Conservation (phyloP, 345 rosid genomes). For the Salix exigua region DNA sequence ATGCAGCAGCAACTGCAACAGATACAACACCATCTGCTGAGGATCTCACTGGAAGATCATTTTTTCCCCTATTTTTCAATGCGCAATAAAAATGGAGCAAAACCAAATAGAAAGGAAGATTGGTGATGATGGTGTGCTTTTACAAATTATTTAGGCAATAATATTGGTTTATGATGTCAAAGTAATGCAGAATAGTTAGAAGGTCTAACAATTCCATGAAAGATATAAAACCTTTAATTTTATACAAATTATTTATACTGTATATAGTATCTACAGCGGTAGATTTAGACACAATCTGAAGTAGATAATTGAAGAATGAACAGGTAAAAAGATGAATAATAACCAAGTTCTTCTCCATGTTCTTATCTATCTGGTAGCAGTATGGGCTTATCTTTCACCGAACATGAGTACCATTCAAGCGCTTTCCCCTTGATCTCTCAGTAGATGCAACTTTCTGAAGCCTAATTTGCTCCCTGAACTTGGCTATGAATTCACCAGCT, state of each 20-base stretch:
- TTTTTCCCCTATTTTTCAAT: not conserved
- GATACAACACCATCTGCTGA: not conserved
- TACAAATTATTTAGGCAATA: not conserved
- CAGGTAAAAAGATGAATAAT: not conserved
- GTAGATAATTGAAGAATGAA: not conserved
- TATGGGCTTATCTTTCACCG: slow-evolving; percentile 8
- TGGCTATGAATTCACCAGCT: slow-evolving; percentile 92
- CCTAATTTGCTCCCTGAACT: slow-evolving; percentile 79
- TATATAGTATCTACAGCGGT: not conserved
- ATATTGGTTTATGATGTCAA: not conserved
- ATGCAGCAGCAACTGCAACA: not conserved
- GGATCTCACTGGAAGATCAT: not conserved
- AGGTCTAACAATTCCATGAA: not conserved
- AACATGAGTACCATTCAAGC: slow-evolving; percentile 22
- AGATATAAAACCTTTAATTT: not conserved
- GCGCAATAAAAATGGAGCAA: not conserved
- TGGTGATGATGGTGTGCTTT: not conserved
- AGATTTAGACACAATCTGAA: not conserved
- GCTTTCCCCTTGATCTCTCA: slow-evolving; percentile 47
- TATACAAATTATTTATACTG: not conserved
- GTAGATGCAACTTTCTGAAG: slow-evolving; percentile 64
- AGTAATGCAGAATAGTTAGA: not conserved
- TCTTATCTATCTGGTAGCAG: not conserved
- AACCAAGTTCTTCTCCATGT: not conserved
- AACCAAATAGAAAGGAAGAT: not conserved